phyloP scores from a whole-genome alignment of 2,329 filamentous ascomycete genomes.

The Aspergillus pseudoviridinutans region DNA sequence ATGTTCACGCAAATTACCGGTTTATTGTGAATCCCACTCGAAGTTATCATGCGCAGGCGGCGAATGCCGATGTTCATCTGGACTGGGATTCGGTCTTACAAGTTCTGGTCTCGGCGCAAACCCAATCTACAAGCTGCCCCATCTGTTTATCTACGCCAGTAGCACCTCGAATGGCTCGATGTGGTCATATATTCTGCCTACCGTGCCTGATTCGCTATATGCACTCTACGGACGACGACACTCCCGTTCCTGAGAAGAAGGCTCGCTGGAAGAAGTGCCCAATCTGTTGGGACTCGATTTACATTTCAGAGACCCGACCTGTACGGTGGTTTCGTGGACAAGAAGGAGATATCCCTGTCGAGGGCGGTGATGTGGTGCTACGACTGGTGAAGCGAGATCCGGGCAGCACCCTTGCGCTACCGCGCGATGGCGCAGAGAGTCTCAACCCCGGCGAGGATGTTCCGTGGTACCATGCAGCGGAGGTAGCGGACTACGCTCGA shows the following conservation, averaged over 20 bases:
- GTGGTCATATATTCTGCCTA: slow-evolving; percentile 94
- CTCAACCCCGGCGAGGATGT: slow-evolving; percentile 69
- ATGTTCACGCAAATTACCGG: slow-evolving; percentile 93
- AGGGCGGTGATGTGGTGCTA: slow-evolving; percentile 85
- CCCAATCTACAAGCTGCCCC: slow-evolving; percentile 82
- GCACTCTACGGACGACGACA: slow-evolving; percentile 76
- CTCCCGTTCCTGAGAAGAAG: slow-evolving; percentile 60
- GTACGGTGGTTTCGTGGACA: slow-evolving; percentile 90
- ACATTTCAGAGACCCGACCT: slow-evolving; percentile 81
- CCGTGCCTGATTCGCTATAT: slow-evolving; percentile 93
- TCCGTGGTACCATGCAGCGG: slow-evolving; percentile 92
- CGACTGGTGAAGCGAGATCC: slow-evolving; percentile 77
- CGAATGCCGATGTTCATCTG: slow-evolving; percentile 81
- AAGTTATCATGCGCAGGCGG: slow-evolving; percentile 74
- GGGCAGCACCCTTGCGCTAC: slow-evolving; percentile 80
- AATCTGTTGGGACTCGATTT: slow-evolving; percentile 91
- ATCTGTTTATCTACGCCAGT: slow-evolving; percentile 93
- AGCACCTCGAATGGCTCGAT: slow-evolving; percentile 93
- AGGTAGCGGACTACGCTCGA: slow-evolving; percentile 89
- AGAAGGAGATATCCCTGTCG: slow-evolving; percentile 72
- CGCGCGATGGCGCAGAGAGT: slow-evolving; percentile 72
- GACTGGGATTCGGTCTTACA: slow-evolving; percentile 91
- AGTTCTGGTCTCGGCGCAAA: slow-evolving; percentile 83
- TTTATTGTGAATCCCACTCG: slow-evolving; percentile 86
- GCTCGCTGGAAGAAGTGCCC: slow-evolving; percentile 91